A percentile compares a stretch with the other conserved stretches of the same genome.
Evolutionary conservation across 2,329 filamentous ascomycete genomes (phyloP).

Genomic region (Verticillium tricorpus): DNA sequence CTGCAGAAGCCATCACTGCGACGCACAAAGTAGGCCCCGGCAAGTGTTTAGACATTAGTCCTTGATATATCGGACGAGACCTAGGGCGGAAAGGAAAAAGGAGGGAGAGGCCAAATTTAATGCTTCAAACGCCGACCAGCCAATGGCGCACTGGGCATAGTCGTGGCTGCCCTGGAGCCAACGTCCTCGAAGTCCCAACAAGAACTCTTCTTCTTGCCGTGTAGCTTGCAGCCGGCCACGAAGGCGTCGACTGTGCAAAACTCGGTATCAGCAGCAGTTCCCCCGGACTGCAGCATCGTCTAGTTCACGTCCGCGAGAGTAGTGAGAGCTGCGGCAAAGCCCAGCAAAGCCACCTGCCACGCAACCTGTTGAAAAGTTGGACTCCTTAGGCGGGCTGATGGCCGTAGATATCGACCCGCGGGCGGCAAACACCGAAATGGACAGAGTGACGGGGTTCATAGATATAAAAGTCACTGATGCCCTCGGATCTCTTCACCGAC

Average conservation of each 20-base stretch:
- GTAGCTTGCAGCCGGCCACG: slow-evolving; percentile 70
- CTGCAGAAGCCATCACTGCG: slow-evolving; percentile 34
- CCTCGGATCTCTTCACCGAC: slow-evolving; percentile 83
- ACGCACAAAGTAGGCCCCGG: slow-evolving; percentile 56
- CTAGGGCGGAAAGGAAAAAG: background rate
- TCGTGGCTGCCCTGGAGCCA: slow-evolving; percentile 85
- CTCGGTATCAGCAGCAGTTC: slow-evolving; percentile 74
- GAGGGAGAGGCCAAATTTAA: slow-evolving; percentile 45
- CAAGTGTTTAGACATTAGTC: slow-evolving; percentile 1
- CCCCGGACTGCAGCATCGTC: slow-evolving; percentile 91
- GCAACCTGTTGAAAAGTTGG: slow-evolving; percentile 93
- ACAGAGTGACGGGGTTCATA: slow-evolving; percentile 98
- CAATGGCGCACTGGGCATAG: slow-evolving; percentile 99
- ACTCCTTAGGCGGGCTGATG: slow-evolving; percentile 80
- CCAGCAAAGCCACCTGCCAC: slow-evolving; percentile 87
- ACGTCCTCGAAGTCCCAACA: slow-evolving; percentile 91
- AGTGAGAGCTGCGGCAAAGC: slow-evolving; percentile 83
- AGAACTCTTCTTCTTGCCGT: slow-evolving; percentile 78
- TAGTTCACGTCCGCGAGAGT: slow-evolving; percentile 98
- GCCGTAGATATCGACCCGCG: slow-evolving; percentile 95
- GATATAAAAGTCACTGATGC: slow-evolving; percentile 89
- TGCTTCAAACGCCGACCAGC: slow-evolving; percentile 78
- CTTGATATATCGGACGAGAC: too few relatives aligned
- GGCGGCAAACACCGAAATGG: slow-evolving; percentile 97
- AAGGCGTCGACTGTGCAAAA: slow-evolving; percentile 82